These are phyloP conservation scores for Lachancea mirantina DNA, from an alignment of 805 yeast genomes.

Conservation along the genomic window DNA sequence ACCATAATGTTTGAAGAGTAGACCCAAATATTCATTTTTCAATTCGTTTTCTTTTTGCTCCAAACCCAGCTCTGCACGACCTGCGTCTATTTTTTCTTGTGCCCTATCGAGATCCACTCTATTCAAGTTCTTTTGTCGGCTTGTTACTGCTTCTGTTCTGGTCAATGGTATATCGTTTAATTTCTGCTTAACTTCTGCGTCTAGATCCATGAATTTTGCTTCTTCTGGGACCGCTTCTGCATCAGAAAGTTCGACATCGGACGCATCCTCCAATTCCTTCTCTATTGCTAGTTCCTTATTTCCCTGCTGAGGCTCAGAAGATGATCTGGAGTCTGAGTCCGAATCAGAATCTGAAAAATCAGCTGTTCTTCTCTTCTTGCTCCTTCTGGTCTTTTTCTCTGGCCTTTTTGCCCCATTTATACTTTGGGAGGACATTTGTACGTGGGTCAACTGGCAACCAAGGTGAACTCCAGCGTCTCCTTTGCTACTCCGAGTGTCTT, in stretches of 20 bases:
- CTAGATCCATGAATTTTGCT: slow-evolving; percentile 13
- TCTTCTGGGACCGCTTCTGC: slow-evolving; percentile 6
- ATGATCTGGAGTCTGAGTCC: slow-evolving; percentile 30
- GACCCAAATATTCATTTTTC: slow-evolving; percentile 44
- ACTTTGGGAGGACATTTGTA: slow-evolving; percentile 23
- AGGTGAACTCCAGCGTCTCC: neutral
- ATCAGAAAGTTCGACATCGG: slow-evolving; percentile 30
- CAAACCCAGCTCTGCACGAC: slow-evolving; percentile 13
- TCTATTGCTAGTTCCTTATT: slow-evolving; percentile 11
- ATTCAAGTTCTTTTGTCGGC: slow-evolving; percentile 15
- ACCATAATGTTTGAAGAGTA: slow-evolving; percentile 53
- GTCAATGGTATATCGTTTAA: slow-evolving; percentile 27
- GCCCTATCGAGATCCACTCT: slow-evolving; percentile 29
- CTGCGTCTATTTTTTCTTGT: slow-evolving; percentile 24
- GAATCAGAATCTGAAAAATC: slow-evolving; percentile 46
- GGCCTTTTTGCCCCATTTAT: slow-evolving; percentile 13
- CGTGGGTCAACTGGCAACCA: neutral
- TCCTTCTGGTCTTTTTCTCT: slow-evolving; percentile 41
- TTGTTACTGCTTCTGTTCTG: slow-evolving; percentile 30
- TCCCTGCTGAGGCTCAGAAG: slow-evolving; percentile 26
- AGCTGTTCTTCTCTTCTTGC: slow-evolving; percentile 79
- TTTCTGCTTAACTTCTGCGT: slow-evolving; percentile 16
- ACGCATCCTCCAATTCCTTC: slow-evolving; percentile 9
- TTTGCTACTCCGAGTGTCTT: too few species aligned
- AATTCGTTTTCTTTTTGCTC: slow-evolving; percentile 23